Evolutionary conservation across 345 rosid genomes (phyloP).

Genomic region (Bruguiera sexangula): DNA sequence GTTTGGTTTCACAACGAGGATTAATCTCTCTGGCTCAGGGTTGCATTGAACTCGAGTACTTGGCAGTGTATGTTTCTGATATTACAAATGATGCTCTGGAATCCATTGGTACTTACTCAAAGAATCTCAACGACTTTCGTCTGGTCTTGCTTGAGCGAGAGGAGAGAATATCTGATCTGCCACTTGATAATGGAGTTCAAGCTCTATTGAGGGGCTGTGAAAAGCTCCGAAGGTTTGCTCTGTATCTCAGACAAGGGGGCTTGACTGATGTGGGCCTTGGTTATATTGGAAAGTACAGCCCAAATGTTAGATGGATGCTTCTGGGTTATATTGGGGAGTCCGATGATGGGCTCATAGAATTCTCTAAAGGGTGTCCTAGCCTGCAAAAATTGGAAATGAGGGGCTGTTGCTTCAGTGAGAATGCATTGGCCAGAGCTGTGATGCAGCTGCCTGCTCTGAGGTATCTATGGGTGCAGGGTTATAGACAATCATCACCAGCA

Average conservation of each 20-base stretch:
- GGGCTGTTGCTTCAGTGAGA: slow-evolving; percentile 83
- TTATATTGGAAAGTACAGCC: slow-evolving; percentile 72
- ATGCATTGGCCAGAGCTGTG: slow-evolving; percentile 67
- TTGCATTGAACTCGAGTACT: slow-evolving; percentile 66
- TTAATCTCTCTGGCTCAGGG: slow-evolving; percentile 80
- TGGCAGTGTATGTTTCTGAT: slow-evolving; percentile 90
- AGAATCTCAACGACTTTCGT: slow-evolving; percentile 82
- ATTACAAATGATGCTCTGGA: slow-evolving; percentile 75
- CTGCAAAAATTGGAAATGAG: slow-evolving; percentile 94
- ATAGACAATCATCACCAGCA: slow-evolving; percentile 39
- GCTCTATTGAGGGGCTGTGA: slow-evolving; percentile 78
- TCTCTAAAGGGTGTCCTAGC: slow-evolving; percentile 82
- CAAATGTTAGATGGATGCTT: slow-evolving; percentile 88
- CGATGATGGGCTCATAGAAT: slow-evolving; percentile 69
- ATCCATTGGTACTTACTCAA: slow-evolving; percentile 56
- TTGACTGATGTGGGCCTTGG: slow-evolving; percentile 78
- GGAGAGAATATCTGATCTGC: slow-evolving; percentile 72
- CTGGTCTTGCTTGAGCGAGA: slow-evolving; percentile 82
- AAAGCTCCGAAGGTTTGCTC: slow-evolving; percentile 71
- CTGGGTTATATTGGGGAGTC: slow-evolving; percentile 84
- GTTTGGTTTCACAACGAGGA: slow-evolving; percentile 88
- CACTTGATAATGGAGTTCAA: slow-evolving; percentile 88
- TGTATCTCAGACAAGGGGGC: slow-evolving; percentile 80
- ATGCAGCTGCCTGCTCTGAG: slow-evolving; percentile 64
- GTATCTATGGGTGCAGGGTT: slow-evolving; percentile 97